Evolutionary conservation across 2,329 filamentous ascomycete species (phyloP).

Genomic region (Colletotrichum nymphaeae): DNA sequence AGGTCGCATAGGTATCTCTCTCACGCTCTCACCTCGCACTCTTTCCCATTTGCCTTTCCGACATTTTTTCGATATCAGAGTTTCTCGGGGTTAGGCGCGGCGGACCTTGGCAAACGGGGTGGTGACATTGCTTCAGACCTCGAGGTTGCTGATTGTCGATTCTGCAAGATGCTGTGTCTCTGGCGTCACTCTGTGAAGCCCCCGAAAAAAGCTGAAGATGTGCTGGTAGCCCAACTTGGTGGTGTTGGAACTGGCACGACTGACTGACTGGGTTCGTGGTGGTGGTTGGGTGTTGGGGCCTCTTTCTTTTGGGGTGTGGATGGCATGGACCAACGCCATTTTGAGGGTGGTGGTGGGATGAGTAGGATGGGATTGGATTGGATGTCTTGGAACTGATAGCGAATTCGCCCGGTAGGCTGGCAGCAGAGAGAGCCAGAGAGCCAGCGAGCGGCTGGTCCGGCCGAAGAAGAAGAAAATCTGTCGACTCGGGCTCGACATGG

Average conservation of each 20-base stretch:
- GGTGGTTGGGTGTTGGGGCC: slow-evolving; percentile 18
- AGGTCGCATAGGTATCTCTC: slow-evolving; percentile 6
- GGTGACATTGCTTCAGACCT: slow-evolving; percentile 25
- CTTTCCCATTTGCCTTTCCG: too few relatives aligned
- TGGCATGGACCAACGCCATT: background rate
- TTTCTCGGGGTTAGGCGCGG: background rate
- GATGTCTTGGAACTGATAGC: slow-evolving; percentile 25
- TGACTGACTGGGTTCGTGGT: background rate
- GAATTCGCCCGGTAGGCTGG: slow-evolving; percentile 13
- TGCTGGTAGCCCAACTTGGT: background rate
- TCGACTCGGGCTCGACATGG: background rate
- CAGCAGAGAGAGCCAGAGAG: background rate
- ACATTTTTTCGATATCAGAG: background rate
- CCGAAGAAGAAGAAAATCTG: background rate
- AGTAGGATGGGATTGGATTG: slow-evolving; percentile 4
- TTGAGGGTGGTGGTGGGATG: slow-evolving; percentile 9
- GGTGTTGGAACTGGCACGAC: background rate
- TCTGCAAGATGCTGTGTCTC: slow-evolving; percentile 35
- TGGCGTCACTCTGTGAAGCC: slow-evolving; percentile 25
- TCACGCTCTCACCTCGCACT: background rate
- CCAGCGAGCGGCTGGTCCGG: slow-evolving; percentile 3
- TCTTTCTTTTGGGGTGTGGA: background rate
- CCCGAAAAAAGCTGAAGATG: background rate
- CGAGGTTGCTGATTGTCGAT: slow-evolving; percentile 14
- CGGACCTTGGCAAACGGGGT: background rate